Evolutionary conservation across 495 filamentous ascomycete species (phyloP).

Genomic region (Tuber umbilicatum): DNA sequence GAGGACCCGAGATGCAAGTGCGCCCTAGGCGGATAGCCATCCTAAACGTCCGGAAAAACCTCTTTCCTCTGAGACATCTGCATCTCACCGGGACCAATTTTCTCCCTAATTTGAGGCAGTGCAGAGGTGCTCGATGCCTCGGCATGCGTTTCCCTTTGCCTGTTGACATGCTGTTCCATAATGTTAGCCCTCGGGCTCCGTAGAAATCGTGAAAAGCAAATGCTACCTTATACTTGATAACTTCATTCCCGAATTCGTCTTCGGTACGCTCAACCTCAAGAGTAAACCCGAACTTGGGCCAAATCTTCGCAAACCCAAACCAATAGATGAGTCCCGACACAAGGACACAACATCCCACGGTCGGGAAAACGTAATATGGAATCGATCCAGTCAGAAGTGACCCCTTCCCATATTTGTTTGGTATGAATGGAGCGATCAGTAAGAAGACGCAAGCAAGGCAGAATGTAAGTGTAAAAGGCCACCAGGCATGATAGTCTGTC

Average conservation of each 20-base stretch:
- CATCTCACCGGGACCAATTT: neutral
- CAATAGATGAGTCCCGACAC: conserved; percentile 45
- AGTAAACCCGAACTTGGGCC: conserved; percentile 44
- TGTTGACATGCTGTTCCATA: conserved; percentile 17
- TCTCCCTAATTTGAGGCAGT: conserved; percentile 1
- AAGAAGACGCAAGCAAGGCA: conserved; percentile 44
- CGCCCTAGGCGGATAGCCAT: neutral
- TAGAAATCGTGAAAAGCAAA: neutral
- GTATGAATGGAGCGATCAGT: conserved; percentile 46
- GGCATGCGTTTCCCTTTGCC: conserved; percentile 18
- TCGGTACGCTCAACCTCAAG: conserved; percentile 45
- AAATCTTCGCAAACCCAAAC: conserved; percentile 44
- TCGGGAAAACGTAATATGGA: conserved; percentile 47
- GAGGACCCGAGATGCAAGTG: neutral
- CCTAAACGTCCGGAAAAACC: neutral
- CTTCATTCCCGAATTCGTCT: conserved; percentile 45
- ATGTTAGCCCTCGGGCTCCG: neutral
- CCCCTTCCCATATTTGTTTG: conserved; percentile 24
- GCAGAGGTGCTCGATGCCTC: conserved; percentile 20
- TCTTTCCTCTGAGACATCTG: neutral
- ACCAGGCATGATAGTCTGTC: conserved; percentile 43
- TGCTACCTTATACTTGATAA: conserved; percentile 44
- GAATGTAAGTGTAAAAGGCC: conserved; percentile 42
- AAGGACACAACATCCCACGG: conserved; percentile 44
- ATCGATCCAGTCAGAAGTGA: conserved; percentile 26